Base-by-base conservation (phyloP, 495 filamentous ascomycete species). In the Chaetomidium leptoderma region DNA sequence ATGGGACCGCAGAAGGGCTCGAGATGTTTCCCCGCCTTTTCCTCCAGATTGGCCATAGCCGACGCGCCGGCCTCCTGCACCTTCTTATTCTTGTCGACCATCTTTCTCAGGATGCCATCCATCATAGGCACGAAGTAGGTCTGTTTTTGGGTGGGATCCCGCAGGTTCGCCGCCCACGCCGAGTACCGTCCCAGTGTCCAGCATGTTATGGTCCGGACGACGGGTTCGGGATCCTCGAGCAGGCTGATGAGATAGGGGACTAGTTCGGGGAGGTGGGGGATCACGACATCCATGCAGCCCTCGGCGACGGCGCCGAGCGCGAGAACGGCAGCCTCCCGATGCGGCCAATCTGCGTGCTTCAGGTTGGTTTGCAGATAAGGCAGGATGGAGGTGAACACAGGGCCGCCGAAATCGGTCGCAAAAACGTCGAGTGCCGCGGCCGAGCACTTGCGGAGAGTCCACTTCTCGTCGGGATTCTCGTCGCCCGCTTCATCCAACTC, bases 101-200 rank as follows among this genome's bases (percentile, higher is more conserved):
- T 99, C 61, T 90, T 88, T 35, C 80, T 84, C 47, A 99, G 75
- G 49, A 99, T 91, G 24, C 95, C 95, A 59, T 96, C 93, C 92
- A 99, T 96, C 82, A 97, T 91, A 1, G 93, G 93, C 69, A 92
- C 86, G 65, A 97, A 97, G 72, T 84, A 97, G 48, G 81, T 83
- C 40, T 83, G 81, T 58, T 85, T 85, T 58, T 91, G 81, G 6
- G 73, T 71, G 23, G 78, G 79, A 43, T 87, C 82, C 13, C 76
- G 69, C 11, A 97, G 80, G 53, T 87, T 82, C 9, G 91, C 88
- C 7, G 92, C 93, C 93, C 93, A 99, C 17, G 85, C 77, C 13
- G 95, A 96, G 70, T 97, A 99, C 16, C 93, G 83, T 17, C 91
- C 92, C 30, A 99, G 77, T 16, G 95, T 92, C 93, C 93, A 99